phyloP scores from a whole-genome alignment of 2,329 filamentous ascomycete species.

The Torrubiella hemipterigena region DNA sequence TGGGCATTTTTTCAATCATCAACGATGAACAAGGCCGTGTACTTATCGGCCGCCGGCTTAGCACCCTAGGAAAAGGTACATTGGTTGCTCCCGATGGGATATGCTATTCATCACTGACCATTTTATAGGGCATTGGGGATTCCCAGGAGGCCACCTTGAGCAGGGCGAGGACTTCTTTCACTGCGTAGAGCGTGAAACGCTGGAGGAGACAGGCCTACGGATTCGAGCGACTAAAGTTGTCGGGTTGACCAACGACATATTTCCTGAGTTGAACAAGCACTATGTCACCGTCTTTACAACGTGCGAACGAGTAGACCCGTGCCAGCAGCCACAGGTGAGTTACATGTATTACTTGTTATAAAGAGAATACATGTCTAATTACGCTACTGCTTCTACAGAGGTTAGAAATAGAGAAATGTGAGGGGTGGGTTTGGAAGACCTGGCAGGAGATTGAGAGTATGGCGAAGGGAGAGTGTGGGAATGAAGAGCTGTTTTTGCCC shows the following conservation, averaged over 20 bases:
- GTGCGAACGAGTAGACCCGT: constrained; percentile 33
- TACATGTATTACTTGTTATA: no score
- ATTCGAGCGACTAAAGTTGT: constrained; percentile 41
- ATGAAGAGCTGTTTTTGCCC: constrained; percentile 19
- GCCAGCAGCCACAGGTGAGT: constrained; percentile 40
- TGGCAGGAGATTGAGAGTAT: constrained; percentile 29
- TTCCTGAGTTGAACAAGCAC: constrained; percentile 47
- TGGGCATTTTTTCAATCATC: no score
- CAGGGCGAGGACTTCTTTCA: constrained; percentile 47
- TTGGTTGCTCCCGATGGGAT: no score
- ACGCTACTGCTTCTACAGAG: no score
- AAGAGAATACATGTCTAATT: no score
- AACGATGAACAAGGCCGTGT: no score
- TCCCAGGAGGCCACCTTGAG: constrained; percentile 69
- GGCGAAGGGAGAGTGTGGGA: constrained; percentile 9
- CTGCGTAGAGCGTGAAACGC: constrained; percentile 54
- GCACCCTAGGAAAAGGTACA: no score
- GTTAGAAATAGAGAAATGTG: constrained; percentile 39
- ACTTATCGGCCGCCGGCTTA: no score
- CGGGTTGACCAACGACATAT: constrained; percentile 56
- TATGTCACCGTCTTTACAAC: constrained; percentile 64
- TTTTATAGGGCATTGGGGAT: no score
- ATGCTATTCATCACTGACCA: no score
- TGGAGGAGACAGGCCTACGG: constrained; percentile 58
- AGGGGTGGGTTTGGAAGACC: constrained; percentile 34